Evolutionary conservation across 2,329 filamentous ascomycete genomes (phyloP).

Genomic region (Monascus ruber): DNA sequence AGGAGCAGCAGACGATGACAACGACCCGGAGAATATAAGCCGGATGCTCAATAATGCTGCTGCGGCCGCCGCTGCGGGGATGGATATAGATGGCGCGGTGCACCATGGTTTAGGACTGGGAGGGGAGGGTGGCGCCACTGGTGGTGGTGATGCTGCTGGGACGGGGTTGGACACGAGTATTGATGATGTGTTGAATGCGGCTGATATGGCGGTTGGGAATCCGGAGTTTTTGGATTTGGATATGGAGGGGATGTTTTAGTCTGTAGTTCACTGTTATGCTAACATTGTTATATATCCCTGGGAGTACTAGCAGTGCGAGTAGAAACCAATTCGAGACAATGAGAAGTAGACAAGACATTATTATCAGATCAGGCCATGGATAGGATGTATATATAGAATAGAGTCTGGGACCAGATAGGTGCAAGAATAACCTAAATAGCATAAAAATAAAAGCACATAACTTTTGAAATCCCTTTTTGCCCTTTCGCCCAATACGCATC

Average conservation of each 20-base stretch:
- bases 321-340: too few species aligned
- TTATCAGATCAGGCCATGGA: too few species aligned
- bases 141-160: constrained; percentile 8
- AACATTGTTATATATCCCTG: too few species aligned
- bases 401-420: too few species aligned
- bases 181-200: constrained; percentile 33
- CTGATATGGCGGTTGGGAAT: constrained; percentile 32
- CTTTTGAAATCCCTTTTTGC: too few species aligned
- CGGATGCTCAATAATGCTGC: constrained; percentile 30
- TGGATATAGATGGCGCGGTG: constrained; percentile 12
- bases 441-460: too few species aligned
- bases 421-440: too few species aligned
- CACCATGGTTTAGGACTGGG: background rate
- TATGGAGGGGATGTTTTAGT: constrained; percentile 34
- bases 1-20: constrained; percentile 4
- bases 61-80: constrained; percentile 21
- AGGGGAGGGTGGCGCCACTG: constrained; percentile 3
- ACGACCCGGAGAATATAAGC: constrained; percentile 24
- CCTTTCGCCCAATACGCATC: too few species aligned
- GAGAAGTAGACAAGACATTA: too few species aligned
- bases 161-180: constrained; percentile 27
- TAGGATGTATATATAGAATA: too few species aligned
- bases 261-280: background rate
- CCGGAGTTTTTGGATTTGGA: constrained; percentile 35
- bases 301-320: too few species aligned